Base-by-base conservation (phyloP, 2,329 filamentous ascomycete species). In the Fusarium sacchari region DNA sequence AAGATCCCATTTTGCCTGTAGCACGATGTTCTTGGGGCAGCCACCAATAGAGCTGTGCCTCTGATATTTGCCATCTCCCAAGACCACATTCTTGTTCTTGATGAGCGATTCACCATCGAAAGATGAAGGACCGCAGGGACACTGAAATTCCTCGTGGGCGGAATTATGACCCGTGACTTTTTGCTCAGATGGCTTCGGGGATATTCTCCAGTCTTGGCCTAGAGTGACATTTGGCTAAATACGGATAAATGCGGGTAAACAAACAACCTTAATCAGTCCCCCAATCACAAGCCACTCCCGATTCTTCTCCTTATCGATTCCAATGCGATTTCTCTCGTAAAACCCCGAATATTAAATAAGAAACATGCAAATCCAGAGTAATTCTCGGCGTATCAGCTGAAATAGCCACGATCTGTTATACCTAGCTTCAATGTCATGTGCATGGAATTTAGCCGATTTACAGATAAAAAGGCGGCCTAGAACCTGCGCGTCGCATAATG, bases 181-280 rank as follows among this genome's bases (percentile, higher is more conserved):
- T 20, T 30, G 17, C 64, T 55, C n/a, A 40, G 34, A 28, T 32
- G 28, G 12, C 15, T 9, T 30, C 50, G 64, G 64, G 47, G 37
- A 47, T 42, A 68, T 63, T 69, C 40, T 63, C 65, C 58, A 69
- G 58, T 42, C 43, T 69, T 58, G 65, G 65, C 47, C 42, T 64
- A 64, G 43, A 58, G 43, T 46, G 20, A 5, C 17, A 32, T 69
- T 53, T 69, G 66, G 65, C 66, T 69, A 69, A 69, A 64, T 69
- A 3, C 39, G 66, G 66, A 9, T 69, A 69, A 69, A 69, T 69
- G n/a, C 58, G 58, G 66, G 58, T 69, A 69, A 69, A 58, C 13
- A 30, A 50, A 24, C 58, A 58, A 69, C 58, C 50, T 52, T 69
- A 69, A 64, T 69, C 42, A 55, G 26, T 49, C 26, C 12, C 50